phyloP scores from a whole-genome alignment of 768 basidiomycete genomes.

The Suillus luteus region DNA sequence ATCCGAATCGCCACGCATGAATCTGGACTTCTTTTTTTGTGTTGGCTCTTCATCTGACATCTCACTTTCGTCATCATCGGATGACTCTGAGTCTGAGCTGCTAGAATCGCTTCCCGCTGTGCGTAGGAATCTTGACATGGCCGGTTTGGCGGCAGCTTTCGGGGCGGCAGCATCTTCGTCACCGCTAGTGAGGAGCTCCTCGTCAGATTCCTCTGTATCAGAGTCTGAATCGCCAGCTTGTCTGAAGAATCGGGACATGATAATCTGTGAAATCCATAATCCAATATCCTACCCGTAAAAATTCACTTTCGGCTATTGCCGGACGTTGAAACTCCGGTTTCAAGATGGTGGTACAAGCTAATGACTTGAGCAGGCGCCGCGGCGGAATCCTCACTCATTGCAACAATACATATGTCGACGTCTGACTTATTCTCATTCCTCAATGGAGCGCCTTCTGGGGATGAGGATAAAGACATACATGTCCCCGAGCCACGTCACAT shows the following conservation, averaged over 20 bases:
- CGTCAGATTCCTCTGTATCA: constrained; percentile 71
- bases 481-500: constrained; percentile 3
- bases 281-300: not conserved
- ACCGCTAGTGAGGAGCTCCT: constrained; percentile 71
- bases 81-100: constrained; percentile 55
- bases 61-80: constrained; percentile 55
- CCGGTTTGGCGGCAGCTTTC: constrained; percentile 45
- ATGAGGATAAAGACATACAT: constrained; percentile 28
- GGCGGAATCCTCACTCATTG: not conserved
- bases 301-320: constrained; percentile 2
- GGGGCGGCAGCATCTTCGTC: constrained; percentile 60
- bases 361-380: not conserved
- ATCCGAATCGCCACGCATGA: constrained; percentile 47
- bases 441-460: constrained; percentile 21
- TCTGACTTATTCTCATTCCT: constrained; percentile 37
- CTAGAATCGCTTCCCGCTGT: constrained; percentile 60
- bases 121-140: constrained; percentile 79
- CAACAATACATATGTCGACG: not conserved
- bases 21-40: constrained; percentile 43
- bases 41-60: constrained; percentile 41
- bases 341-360: not conserved
- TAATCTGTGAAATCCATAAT: not conserved
- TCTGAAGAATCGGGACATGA: constrained; percentile 90
- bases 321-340: not conserved
- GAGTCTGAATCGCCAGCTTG: constrained; percentile 82